phyloP scores from a whole-genome alignment of 2,329 filamentous ascomycete genomes.

The Fusarium torulosum region DNA sequence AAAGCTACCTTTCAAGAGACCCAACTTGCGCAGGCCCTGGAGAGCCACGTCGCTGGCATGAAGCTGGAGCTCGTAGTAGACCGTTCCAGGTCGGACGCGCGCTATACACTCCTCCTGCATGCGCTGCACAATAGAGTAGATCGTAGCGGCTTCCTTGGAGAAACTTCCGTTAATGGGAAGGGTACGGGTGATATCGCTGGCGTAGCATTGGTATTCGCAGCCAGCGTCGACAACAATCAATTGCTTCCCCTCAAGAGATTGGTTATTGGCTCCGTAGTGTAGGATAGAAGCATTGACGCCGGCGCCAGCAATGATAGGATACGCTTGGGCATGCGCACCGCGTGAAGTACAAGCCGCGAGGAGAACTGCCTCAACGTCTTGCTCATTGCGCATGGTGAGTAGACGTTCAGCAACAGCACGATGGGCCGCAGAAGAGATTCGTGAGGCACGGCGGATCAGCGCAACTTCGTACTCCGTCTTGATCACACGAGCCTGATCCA shows the following conservation, averaged over 20 bases:
- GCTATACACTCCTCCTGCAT: constrained; percentile 85
- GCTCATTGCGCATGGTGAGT: constrained; percentile 76
- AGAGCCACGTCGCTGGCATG: constrained; percentile 80
- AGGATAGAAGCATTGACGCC: constrained; percentile 86
- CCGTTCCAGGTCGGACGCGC: constrained; percentile 74
- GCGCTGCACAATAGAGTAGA: constrained; percentile 81
- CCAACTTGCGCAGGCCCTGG: constrained; percentile 76
- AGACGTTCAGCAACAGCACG: constrained; percentile 76
- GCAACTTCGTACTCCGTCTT: constrained; percentile 90
- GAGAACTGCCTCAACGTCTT: constrained; percentile 85
- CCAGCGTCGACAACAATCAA: constrained; percentile 89
- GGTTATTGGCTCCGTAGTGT: constrained; percentile 87
- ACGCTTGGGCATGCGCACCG: constrained; percentile 83
- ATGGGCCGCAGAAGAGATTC: constrained; percentile 83
- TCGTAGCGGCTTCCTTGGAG: constrained; percentile 73
- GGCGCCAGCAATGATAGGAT: constrained; percentile 88
- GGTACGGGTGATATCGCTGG: constrained; percentile 89
- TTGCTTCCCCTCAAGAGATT: constrained; percentile 75
- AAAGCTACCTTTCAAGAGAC: constrained; percentile 75
- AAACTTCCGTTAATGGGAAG: constrained; percentile 81
- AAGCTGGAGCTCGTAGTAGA: constrained; percentile 79
- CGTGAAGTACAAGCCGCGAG: constrained; percentile 76
- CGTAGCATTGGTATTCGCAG: constrained; percentile 86
- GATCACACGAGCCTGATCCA: constrained; percentile 83
- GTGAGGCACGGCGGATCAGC: constrained; percentile 84